Percentiles rank a stretch among this genome's conserved stretches.
Evolutionary conservation across 805 yeast genomes (phyloP).

Genomic region (Candida piceae): DNA sequence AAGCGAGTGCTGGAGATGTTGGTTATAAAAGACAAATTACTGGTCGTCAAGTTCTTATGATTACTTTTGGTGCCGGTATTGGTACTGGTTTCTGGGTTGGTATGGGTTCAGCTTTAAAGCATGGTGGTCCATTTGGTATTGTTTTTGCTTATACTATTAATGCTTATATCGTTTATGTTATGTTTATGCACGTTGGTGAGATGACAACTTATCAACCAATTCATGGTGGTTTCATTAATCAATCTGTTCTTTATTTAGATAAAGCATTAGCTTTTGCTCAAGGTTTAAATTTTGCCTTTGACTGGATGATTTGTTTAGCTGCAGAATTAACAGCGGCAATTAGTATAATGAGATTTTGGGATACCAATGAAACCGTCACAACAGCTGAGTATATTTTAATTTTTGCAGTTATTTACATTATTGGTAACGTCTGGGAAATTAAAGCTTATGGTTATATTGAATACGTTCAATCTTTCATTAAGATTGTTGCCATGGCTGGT

Average conservation of each 20-base stretch:
- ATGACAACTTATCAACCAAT: constrained; percentile 54
- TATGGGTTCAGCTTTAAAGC: constrained; percentile 41
- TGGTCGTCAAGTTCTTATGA: constrained; percentile 55
- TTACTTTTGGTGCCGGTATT: constrained; percentile 80
- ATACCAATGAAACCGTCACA: constrained; percentile 35
- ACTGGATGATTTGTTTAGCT: constrained; percentile 59
- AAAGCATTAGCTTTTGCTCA: constrained; percentile 54
- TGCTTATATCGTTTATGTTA: constrained; percentile 53
- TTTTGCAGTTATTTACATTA: constrained; percentile 40
- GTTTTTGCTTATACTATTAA: constrained; percentile 54
- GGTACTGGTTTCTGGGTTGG: constrained; percentile 72
- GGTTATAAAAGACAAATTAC: constrained; percentile 30
- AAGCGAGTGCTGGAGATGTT: constrained; percentile 15
- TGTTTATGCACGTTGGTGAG: constrained; percentile 63
- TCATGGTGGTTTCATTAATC: constrained; percentile 52
- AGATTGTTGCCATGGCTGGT: constrained; percentile 57
- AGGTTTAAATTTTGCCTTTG: constrained; percentile 59
- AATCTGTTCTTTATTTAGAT: constrained; percentile 42
- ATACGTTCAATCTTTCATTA: constrained; percentile 42
- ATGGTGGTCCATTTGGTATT: constrained; percentile 44
- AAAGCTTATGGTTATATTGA: constrained; percentile 44
- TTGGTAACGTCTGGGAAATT: constrained; percentile 27
- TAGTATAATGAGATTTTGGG: constrained; percentile 59
- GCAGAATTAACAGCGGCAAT: constrained; percentile 62
- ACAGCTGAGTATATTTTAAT: constrained; percentile 55